phyloP scores from a whole-genome alignment of 345 rosid species.

The Arabidopsis suecica region DNA sequence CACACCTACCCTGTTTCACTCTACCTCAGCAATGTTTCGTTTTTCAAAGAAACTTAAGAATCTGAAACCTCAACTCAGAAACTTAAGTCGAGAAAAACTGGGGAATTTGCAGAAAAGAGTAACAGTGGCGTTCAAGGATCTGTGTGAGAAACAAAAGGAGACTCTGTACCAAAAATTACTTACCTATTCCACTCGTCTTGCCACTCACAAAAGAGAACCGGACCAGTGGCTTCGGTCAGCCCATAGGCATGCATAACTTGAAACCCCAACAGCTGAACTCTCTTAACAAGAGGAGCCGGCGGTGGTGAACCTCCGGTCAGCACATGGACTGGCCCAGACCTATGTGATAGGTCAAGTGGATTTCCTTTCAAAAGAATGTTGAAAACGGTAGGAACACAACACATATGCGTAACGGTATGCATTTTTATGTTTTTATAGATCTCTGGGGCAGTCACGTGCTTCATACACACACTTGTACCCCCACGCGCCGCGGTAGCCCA shows the following conservation, averaged over 20 bases:
- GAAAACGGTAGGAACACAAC: conserved; percentile 80
- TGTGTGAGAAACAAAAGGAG: too few species aligned
- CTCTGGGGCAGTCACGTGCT: conserved; percentile 56
- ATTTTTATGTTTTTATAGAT: conserved; percentile 58
- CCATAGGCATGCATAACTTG: conserved; percentile 78
- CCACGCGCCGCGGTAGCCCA: conserved; percentile 90
- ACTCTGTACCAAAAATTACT: too few species aligned
- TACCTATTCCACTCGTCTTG: conserved; percentile 69
- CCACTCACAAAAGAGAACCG: conserved; percentile 83
- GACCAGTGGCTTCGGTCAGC: conserved; percentile 81
- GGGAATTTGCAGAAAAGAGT: too few species aligned
- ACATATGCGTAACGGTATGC: conserved; percentile 78
- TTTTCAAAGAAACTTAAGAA: too few species aligned
- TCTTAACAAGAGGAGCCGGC: conserved; percentile 55
- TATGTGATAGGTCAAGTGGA: conserved; percentile 30
- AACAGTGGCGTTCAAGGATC: too few species aligned
- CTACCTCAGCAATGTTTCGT: too few species aligned
- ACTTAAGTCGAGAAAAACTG: too few species aligned
- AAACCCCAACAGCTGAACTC: conserved; percentile 67
- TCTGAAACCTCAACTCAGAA: too few species aligned
- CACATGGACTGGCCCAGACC: conserved; percentile 53
- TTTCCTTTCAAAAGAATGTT: conserved; percentile 50
- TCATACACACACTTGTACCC: conserved; percentile 76
- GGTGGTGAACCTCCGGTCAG: conserved; percentile 88
- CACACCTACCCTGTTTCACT: too few species aligned